Evolutionary conservation across 164 flowering plant genomes (phyloP), one percentile per base, ranked within the genome.

Genomic region (Amborella trichopoda): DNA sequence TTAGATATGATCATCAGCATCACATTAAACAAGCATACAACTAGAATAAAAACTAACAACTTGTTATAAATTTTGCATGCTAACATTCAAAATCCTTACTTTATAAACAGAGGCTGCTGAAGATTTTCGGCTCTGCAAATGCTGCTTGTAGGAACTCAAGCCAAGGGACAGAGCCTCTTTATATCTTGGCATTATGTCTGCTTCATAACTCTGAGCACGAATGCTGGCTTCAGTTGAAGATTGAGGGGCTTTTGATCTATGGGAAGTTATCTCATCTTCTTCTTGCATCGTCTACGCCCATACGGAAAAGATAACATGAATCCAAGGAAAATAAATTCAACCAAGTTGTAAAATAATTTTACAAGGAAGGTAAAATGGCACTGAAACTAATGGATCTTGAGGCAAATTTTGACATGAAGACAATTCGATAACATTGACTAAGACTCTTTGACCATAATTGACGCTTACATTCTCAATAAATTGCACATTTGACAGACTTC

Each of bases 171-270:
- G 23, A 12, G 67, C 62, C 39, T 63, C 62, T 57, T 41, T 63
- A 49, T 63, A 63, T 53, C 67, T 48, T 6, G 67, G 67, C 48
- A 63, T 43, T 23, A 57, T 63, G 44, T 63, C 67, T 1, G 30
- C 46, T 37, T 63, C 62, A 48, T 63, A 63, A 30, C 59, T 63
- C 56, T 63, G 67, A 48, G 62, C 62, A 48, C 48, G 59, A 57
- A 58, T 43, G 47, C 47, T n/a, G n/a, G n/a, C n/a, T n/a, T n/a
- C n/a, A n/a, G n/a, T n/a, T n/a, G n/a, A n/a, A n/a, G n/a, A n/a
- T n/a, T n/a, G n/a, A n/a, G n/a, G n/a, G n/a, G n/a, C n/a, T n/a
- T n/a, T n/a, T n/a, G n/a, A n/a, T n/a, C n/a, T n/a, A n/a, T n/a
- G n/a, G n/a, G n/a, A n/a, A n/a, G n/a, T n/a, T n/a, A n/a, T n/a